phyloP scores from a whole-genome alignment of 192 early-diverging fungal genomes.

The Chytriomyces hyalinus region DNA sequence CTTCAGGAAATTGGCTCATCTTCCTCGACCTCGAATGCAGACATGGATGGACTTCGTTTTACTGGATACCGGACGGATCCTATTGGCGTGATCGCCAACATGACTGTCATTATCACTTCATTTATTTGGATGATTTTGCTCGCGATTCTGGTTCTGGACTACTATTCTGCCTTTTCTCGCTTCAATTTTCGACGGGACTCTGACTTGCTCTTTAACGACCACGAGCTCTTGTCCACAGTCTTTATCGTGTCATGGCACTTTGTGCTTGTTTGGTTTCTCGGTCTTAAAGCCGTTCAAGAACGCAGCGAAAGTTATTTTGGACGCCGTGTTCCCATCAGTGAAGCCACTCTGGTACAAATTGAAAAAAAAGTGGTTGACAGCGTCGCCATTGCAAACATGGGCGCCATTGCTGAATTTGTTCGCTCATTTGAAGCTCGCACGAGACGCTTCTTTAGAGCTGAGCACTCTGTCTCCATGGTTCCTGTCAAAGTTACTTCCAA shows the following conservation, averaged over 20 bases:
- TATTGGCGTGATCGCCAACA: slow-evolving; percentile 58
- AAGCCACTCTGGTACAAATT: slow-evolving; percentile 40
- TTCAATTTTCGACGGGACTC: slow-evolving; percentile 49
- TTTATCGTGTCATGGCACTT: slow-evolving; percentile 78
- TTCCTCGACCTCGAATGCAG: neutral
- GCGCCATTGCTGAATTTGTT: slow-evolving; percentile 34
- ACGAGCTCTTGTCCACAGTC: slow-evolving; percentile 63
- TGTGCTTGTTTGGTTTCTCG: slow-evolving; percentile 70
- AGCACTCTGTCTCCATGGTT: slow-evolving; percentile 36
- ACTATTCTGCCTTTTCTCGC: slow-evolving; percentile 68
- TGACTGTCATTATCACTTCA: slow-evolving; percentile 56
- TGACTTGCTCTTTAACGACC: slow-evolving; percentile 61
- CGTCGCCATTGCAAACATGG: slow-evolving; percentile 45
- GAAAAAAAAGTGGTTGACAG: slow-evolving; percentile 37
- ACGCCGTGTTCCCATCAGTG: slow-evolving; percentile 40
- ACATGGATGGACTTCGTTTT: slow-evolving; percentile 47
- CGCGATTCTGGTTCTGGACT: slow-evolving; percentile 72
- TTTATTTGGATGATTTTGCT: slow-evolving; percentile 71
- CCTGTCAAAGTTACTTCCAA: slow-evolving; percentile 51
- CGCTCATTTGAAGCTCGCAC: slow-evolving; percentile 33
- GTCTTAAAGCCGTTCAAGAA: slow-evolving; percentile 51
- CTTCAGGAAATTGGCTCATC: slow-evolving; percentile 26
- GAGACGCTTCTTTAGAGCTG: slow-evolving; percentile 5
- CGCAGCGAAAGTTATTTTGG: slow-evolving; percentile 74
- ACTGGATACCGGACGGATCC: slow-evolving; percentile 67